Evolutionary conservation across 106 monocot species (phyloP).

Genomic region (Posidonia australis): DNA sequence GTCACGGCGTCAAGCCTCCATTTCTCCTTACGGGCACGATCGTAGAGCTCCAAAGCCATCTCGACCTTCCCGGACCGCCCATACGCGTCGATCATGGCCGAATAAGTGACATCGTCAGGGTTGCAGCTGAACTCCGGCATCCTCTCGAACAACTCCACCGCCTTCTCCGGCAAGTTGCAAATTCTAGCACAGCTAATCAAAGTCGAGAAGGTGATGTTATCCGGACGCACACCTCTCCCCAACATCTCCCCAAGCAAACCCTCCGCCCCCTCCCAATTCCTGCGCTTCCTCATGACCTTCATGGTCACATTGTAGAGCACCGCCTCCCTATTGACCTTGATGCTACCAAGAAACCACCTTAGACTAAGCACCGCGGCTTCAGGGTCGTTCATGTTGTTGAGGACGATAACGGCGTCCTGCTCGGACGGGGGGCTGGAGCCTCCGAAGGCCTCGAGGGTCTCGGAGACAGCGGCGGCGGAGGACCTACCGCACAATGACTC

Average conservation of each 20-base stretch:
- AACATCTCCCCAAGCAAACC: slow-evolving; percentile 40
- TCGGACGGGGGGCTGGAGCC: slow-evolving; percentile 20
- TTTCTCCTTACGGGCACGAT: slow-evolving; percentile 44
- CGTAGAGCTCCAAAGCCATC: slow-evolving; percentile 53
- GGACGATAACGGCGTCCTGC: slow-evolving; percentile 56
- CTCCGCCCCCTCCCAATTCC: slow-evolving; percentile 33
- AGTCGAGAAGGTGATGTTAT: slow-evolving; percentile 75
- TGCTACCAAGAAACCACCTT: slow-evolving; percentile 42
- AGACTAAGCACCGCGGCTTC: slow-evolving; percentile 35
- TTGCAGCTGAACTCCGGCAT: slow-evolving; percentile 51
- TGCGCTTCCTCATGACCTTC: slow-evolving; percentile 44
- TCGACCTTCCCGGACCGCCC: slow-evolving; percentile 52
- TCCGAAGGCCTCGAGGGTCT: slow-evolving; percentile 7
- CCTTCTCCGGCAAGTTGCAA: slow-evolving; percentile 49
- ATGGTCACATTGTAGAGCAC: slow-evolving; percentile 75
- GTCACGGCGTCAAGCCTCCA: slow-evolving; percentile 53
- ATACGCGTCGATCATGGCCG: slow-evolving; percentile 68
- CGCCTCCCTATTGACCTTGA: slow-evolving; percentile 29
- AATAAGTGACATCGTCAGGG: slow-evolving; percentile 66
- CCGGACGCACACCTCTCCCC: slow-evolving; percentile 32
- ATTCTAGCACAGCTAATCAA: slow-evolving; percentile 57
- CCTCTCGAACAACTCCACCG: slow-evolving; percentile 75
- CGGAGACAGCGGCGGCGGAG: slow-evolving; percentile 6
- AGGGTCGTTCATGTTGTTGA: slow-evolving; percentile 49
- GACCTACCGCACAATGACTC: slow-evolving; percentile 15